Percentiles rank a stretch among this genome's conserved stretches.
Conservation (phyloP, 108 stramenopile species). For the Cyclotella choctawhatcheeana region DNA sequence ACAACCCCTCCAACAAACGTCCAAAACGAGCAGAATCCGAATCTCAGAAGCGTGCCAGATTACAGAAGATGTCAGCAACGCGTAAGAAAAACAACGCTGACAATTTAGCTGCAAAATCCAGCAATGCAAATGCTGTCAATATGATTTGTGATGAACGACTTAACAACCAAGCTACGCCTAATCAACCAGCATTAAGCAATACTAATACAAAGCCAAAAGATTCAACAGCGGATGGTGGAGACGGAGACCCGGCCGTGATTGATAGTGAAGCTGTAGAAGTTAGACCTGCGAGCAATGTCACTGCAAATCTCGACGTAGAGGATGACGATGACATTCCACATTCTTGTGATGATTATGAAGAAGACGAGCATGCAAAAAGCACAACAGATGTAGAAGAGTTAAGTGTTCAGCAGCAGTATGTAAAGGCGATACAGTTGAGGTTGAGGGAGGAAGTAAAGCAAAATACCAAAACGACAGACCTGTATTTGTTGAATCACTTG, state of each 20-base stretch:
- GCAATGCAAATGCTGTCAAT: background rate
- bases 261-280: background rate
- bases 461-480: background rate
- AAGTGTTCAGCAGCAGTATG: slow-evolving; percentile 4
- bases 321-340: slow-evolving; percentile 4
- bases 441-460: slow-evolving; percentile 4
- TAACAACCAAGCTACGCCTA: background rate
- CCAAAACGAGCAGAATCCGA: background rate
- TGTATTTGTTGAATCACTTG: slow-evolving; percentile 19
- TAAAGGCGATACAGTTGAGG: slow-evolving; percentile 14
- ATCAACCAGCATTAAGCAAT: background rate
- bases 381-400: background rate
- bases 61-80: background rate
- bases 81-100: background rate
- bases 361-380: slow-evolving; percentile 1
- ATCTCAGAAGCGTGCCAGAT: background rate
- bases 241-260: background rate
- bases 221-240: background rate
- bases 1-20: slow-evolving; percentile 2
- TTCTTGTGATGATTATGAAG: no score
- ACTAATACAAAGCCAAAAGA: background rate
- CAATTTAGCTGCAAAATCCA: background rate
- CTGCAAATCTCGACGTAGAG: slow-evolving; percentile 6
- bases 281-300: background rate
- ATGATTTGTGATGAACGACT: background rate